Base-by-base conservation (phyloP, 495 filamentous ascomycete genomes). In the Xylaria nigripes region DNA sequence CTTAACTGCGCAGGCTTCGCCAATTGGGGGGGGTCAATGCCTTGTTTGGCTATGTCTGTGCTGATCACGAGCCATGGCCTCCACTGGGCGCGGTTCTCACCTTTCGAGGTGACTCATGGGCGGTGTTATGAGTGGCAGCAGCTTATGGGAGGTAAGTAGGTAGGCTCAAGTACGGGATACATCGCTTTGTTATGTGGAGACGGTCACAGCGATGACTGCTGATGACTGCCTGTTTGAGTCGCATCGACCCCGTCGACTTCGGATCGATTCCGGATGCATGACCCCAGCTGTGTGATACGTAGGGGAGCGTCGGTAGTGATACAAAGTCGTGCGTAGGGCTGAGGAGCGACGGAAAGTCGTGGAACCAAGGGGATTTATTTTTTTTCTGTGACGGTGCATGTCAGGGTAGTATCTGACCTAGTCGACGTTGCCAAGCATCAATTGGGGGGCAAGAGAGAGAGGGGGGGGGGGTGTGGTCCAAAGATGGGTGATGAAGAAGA, bases 281-380 rank as follows among this genome's bases (percentile, higher is more conserved):
- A 30, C 32, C 38, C 21, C 24, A 40, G 43, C 51, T 16, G 6
- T 16, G 6, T 2, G 15, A 54, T 42, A 38, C 45, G 12, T 25
- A 30, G 18, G 42, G 16, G 29, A 43, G 13, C n/a, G 22, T 22
- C 45, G 51, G 51, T 29, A 54, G 51, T 54, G 29, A 23, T 46
- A 54, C 51, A 48, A 45, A 54, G 32, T 54, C 48, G 34, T 55
- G 63, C 61, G 56, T 66, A 66, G 63, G 63, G 63, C 63, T 66
- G 63, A 66, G 48, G 45, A 63, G 63, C 51, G 21, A 54, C 57
- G 52, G 45, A 52, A 65, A 65, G 63, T 61, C 55, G 63, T 66
- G 63, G 63, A 66, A 66, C 63, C 38, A 48, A 62, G 38, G 49
- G 60, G 47, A 56, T 36, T 40, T 19, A 40, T 55, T 50, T 55